These are phyloP conservation scores for Cladosporium sp. DNA, from an alignment of 2,329 filamentous ascomycete genomes.

Conservation along the genomic window DNA sequence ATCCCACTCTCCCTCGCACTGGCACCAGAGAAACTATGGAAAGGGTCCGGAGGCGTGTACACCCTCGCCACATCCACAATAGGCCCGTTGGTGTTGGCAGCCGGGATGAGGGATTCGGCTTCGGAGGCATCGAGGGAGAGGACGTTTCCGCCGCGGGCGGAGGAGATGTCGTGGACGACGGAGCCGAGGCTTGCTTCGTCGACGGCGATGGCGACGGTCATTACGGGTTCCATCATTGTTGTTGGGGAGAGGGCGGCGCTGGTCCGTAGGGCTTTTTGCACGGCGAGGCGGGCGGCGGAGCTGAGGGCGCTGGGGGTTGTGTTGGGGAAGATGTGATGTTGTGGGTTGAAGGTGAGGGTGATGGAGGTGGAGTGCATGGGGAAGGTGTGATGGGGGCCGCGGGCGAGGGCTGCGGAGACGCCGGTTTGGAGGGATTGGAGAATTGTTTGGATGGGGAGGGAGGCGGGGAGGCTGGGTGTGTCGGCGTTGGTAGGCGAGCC, in stretches of 20 bases:
- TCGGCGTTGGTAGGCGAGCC: conserved; percentile 43
- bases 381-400: conserved; percentile 77
- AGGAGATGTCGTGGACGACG: conserved; percentile 79
- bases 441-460: conserved; percentile 52
- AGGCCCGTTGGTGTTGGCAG: conserved; percentile 36
- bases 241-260: conserved; percentile 55
- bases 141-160: conserved; percentile 71
- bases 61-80: conserved; percentile 71
- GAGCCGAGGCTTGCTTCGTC: conserved; percentile 78
- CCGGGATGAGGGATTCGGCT: conserved; percentile 18
- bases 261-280: conserved; percentile 67
- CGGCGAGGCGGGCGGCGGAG: conserved; percentile 67
- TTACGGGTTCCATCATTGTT: conserved; percentile 85
- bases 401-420: conserved; percentile 76
- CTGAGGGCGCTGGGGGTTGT: conserved; percentile 68
- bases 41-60: conserved; percentile 87
- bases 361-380: conserved; percentile 77
- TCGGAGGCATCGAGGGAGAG: conserved; percentile 65
- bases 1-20: conserved; percentile 26
- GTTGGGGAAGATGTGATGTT: conserved; percentile 64
- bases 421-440: conserved; percentile 69
- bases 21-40: conserved; percentile 42
- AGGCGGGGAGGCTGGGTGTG: conserved; percentile 54
- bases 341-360: conserved; percentile 66
- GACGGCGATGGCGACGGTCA: conserved; percentile 83